These are phyloP conservation scores for Epichloe gansuensis DNA, from an alignment of 2,329 filamentous ascomycete species.

Conservation along the genomic window DNA sequence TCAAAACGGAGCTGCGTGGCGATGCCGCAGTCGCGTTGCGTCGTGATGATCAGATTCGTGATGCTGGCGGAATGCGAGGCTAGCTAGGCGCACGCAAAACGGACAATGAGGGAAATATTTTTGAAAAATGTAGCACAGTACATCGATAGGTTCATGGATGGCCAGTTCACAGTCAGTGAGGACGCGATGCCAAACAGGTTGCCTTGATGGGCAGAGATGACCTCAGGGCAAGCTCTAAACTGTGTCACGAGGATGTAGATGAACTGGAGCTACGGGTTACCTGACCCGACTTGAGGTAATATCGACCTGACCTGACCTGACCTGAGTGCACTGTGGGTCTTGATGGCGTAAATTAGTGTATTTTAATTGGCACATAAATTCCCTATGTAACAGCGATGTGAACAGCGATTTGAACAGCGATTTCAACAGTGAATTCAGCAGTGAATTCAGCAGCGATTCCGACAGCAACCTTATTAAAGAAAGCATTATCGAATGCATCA, in stretches of 20 bases:
- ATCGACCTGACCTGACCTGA: too few species aligned
- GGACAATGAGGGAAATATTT: background rate
- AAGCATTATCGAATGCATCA: fast-evolving
- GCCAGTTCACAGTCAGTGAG: background rate
- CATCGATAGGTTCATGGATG: background rate
- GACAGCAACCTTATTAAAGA: too few species aligned
- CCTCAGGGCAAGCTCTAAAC: background rate
- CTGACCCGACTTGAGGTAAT: too few species aligned
- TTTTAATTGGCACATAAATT: too few species aligned
- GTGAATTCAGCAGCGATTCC: too few species aligned
- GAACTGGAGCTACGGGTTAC: background rate
- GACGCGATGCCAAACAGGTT: background rate
- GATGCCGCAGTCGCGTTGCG: background rate
- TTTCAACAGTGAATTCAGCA: too few species aligned
- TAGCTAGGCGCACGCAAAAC: background rate
- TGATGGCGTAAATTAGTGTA: too few species aligned
- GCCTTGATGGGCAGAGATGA: background rate
- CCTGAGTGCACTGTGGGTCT: too few species aligned
- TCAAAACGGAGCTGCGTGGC: background rate
- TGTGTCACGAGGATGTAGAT: background rate
- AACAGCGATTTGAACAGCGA: too few species aligned
- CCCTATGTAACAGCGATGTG: too few species aligned
- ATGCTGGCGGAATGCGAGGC: background rate
- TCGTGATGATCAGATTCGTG: background rate
- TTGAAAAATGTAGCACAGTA: background rate